phyloP scores from a whole-genome alignment of 345 rosid genomes.

The Eucalyptus fibrosa region DNA sequence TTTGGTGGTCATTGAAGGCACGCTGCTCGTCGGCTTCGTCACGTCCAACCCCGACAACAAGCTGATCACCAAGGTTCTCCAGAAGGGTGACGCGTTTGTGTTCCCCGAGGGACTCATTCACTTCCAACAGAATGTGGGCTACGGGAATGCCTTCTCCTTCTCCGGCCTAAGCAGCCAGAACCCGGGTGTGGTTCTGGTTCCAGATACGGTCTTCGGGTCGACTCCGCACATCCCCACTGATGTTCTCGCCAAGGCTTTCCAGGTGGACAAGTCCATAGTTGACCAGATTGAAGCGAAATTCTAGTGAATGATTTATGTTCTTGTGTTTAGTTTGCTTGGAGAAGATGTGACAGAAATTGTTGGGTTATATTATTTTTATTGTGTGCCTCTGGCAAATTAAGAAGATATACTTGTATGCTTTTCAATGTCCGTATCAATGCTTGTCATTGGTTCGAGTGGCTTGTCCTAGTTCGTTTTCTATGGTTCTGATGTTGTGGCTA shows the following conservation, averaged over 20 bases:
- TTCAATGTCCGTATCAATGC: not conserved
- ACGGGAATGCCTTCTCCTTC: not conserved
- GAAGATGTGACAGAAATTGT: not conserved
- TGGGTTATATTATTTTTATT: not conserved
- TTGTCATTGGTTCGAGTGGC: not conserved
- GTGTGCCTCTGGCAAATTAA: not conserved
- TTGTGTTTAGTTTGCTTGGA: not conserved
- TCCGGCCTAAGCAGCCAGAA: constrained; percentile 7
- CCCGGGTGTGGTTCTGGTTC: constrained; percentile 1
- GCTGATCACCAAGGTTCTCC: constrained; percentile 7
- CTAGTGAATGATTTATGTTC: not conserved
- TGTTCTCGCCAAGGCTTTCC: constrained; percentile 11
- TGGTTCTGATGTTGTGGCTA: not conserved
- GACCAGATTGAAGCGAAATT: not conserved
- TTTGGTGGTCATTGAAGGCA: constrained; percentile 6
- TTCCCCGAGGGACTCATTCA: constrained; percentile 8
- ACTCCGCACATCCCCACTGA: not conserved
- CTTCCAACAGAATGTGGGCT: constrained; percentile 3
- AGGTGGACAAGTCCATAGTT: not conserved
- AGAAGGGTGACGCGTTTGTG: constrained; percentile 10
- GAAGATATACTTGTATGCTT: not conserved
- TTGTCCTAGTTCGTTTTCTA: not conserved
- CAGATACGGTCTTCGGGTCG: constrained; percentile 11
- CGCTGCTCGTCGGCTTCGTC: constrained; percentile 1
- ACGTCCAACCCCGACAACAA: constrained; percentile 10